Evolutionary conservation across 1,284 basidiomycete species (phyloP).

Genomic region (Pisolithus thermaeus): DNA sequence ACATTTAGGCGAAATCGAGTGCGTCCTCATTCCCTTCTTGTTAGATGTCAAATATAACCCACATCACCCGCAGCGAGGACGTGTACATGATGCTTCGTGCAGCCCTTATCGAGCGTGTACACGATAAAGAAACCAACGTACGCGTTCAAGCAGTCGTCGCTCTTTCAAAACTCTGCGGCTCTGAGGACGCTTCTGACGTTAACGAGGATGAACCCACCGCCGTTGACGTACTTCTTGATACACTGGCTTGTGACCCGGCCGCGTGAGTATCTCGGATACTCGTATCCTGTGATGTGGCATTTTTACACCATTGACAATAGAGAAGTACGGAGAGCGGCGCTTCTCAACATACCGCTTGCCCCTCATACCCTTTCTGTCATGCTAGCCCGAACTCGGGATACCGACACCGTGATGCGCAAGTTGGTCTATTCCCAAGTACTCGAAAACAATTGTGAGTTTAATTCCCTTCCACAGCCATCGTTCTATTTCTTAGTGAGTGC

Average conservation of each 20-base stretch:
- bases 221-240: slow-evolving; percentile 66
- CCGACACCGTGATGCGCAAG: slow-evolving; percentile 78
- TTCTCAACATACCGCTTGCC: slow-evolving; percentile 73
- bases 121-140: slow-evolving; percentile 83
- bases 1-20: slow-evolving; percentile 83
- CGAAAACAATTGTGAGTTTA: slow-evolving; percentile 18
- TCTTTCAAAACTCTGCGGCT: slow-evolving; percentile 77
- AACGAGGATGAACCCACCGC: slow-evolving; percentile 63
- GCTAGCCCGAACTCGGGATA: slow-evolving; percentile 80
- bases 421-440: slow-evolving; percentile 74
- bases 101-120: slow-evolving; percentile 70
- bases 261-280: slow-evolving; percentile 48
- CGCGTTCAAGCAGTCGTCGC: slow-evolving; percentile 84
- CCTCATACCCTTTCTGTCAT: slow-evolving; percentile 60
- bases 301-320: slow-evolving; percentile 34
- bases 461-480: too few species aligned
- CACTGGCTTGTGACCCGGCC: slow-evolving; percentile 72
- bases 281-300: neutral
- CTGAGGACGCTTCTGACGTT: slow-evolving; percentile 67
- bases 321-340: slow-evolving; percentile 85
- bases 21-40: slow-evolving; percentile 21
- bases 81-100: slow-evolving; percentile 66
- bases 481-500: neutral
- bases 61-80: slow-evolving; percentile 59
- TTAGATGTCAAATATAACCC: neutral